Evolutionary conservation across 1,139 yeast genomes (phyloP).

Genomic region (Debaryomycetaceae sp.): DNA sequence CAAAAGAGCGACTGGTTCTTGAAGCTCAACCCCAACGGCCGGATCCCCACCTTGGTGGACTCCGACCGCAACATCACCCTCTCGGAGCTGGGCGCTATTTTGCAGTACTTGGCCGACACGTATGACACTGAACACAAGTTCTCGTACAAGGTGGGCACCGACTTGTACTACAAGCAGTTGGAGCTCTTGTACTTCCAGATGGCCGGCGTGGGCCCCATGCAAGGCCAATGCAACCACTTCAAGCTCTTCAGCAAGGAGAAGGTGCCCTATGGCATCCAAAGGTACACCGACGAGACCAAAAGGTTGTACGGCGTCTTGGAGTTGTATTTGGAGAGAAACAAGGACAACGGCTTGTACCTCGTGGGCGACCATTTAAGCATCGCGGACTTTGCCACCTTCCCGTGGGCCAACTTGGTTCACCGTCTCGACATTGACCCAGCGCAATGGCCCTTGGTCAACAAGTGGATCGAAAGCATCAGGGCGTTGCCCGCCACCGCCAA

Average conservation of each 20-base stretch:
- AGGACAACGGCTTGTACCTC: conserved; percentile 40
- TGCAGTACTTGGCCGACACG: conserved; percentile 51
- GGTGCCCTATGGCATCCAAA: conserved; percentile 47
- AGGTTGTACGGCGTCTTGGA: conserved; percentile 53
- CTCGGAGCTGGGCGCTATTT: conserved; percentile 57
- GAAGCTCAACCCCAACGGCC: conserved; percentile 56
- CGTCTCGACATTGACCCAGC: conserved; percentile 29
- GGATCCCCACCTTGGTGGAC: conserved; percentile 56
- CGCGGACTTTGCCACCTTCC: conserved; percentile 48
- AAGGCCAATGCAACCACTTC: conserved; percentile 55
- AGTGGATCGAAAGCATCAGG: conserved; percentile 41
- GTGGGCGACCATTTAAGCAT: conserved; percentile 54
- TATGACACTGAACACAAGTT: conserved; percentile 51
- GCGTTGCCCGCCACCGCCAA: conserved; percentile 33
- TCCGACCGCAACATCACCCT: conserved; percentile 38
- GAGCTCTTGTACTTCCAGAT: conserved; percentile 54
- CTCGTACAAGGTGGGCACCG: conserved; percentile 41
- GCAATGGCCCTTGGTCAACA: conserved; percentile 38
- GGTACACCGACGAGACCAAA: conserved; percentile 48
- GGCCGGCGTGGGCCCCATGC: conserved; percentile 60
- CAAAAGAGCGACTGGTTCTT: conserved; percentile 54
- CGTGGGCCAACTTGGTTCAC: conserved; percentile 28
- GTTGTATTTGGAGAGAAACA: conserved; percentile 33
- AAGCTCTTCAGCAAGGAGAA: conserved; percentile 38
- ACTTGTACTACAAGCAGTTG: conserved; percentile 44